Base-by-base conservation (phyloP, 441 rosid genomes). In the Syzygium syzygioides region DNA sequence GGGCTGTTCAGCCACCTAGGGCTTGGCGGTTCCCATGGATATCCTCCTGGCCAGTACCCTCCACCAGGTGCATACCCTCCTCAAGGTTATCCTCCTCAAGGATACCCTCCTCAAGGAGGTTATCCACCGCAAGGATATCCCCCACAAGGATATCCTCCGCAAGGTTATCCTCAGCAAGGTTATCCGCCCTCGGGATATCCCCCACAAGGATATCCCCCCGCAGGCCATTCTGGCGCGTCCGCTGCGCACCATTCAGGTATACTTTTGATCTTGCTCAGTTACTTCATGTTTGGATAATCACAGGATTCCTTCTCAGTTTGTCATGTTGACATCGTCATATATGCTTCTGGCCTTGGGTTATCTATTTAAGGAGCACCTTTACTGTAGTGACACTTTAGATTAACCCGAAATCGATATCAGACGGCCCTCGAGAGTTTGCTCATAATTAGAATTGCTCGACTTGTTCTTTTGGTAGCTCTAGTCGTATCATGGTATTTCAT, bases 191-290 rank as follows among this genome's bases (percentile, higher is more conserved):
- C 56, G 28, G 89, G 85, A 14, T 88, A 88, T 54, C 85, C 89
- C n/a, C 86, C 59, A 1, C 56, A 55, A 50, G 86, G 56, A 84
- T 84, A 85, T 85, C 87, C 87, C 64, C 87, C 87, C 13, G 87
- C 87, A 34, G 87, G 60, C 20, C 64, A 85, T 85, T 45, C 87
- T 55, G 91, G 91, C 28, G 15, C 54, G 32, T 89, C 91, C 55
- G 86, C 89, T 85, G 86, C 90, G 28, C 90, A 86, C 48, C 89
- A 87, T 4, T 87, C 89, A 85, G 91, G 91, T 90, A 45, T 30
- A 19, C 14, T 62, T 55, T 18, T 20, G 18, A 45, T 28, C 50
- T 53, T 50, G 14, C 64, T 56, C 23, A 25, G 55, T 85, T 55
- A 85, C 59, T 30, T 66, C 48, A 53, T n/a, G 50, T 5, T n/a